Conservation (phyloP, 805 yeast genomes). For the Wickerhamomyces alni region DNA sequence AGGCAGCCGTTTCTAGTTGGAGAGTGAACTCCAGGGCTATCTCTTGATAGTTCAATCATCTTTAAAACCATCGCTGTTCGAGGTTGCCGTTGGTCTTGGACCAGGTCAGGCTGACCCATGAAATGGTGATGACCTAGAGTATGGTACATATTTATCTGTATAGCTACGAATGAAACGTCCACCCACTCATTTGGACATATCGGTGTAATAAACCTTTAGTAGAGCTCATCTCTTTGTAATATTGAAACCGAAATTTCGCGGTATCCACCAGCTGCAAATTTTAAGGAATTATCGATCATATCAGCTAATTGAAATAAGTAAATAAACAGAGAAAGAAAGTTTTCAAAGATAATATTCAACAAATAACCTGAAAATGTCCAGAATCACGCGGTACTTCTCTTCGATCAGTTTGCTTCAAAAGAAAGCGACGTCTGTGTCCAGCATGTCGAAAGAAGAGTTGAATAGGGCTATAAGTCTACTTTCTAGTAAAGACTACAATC, state of each 20-base stretch:
- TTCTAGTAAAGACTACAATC: not conserved
- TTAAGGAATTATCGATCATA: too few relatives aligned
- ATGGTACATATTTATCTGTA: constrained; percentile 50
- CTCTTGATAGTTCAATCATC: constrained; percentile 5
- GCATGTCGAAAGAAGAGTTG: not conserved
- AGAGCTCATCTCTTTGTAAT: too few relatives aligned
- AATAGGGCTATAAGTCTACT: constrained; percentile 1
- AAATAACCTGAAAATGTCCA: not conserved
- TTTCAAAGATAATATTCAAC: too few relatives aligned
- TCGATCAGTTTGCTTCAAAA: not conserved
- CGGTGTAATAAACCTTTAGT: too few relatives aligned
- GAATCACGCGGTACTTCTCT: not conserved
- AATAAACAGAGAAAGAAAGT: too few relatives aligned
- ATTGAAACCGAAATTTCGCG: too few relatives aligned
- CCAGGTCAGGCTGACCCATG: constrained; percentile 72
- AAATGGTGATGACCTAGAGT: constrained; percentile 93
- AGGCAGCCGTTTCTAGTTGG: constrained; percentile 1
- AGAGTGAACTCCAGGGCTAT: not conserved
- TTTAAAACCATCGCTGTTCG: constrained; percentile 98
- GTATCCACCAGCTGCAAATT: too few relatives aligned
- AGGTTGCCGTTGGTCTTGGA: constrained; percentile 65
- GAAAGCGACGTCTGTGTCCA: not conserved
- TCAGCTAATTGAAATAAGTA: too few relatives aligned
- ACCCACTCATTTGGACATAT: too few relatives aligned
- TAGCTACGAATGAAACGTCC: not conserved